phyloP scores from a whole-genome alignment of 2,329 filamentous ascomycete species.

The Pseudopyrenochaeta lycopersici region DNA sequence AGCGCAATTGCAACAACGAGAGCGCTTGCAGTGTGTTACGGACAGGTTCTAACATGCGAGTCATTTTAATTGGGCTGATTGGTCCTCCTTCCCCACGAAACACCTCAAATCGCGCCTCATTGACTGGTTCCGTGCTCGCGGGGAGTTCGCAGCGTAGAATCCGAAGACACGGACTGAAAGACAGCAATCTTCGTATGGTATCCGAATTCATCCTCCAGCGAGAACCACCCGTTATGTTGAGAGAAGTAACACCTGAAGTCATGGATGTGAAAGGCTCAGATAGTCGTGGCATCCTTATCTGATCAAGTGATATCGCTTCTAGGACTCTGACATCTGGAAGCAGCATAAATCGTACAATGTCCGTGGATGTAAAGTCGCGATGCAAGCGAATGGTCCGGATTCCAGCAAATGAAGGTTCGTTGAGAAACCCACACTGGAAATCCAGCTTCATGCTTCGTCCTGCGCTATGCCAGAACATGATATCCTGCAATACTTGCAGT shows the following conservation, averaged over 20 bases:
- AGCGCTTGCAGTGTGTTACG: neutral
- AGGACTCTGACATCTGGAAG: neutral
- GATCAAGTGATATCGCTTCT: neutral
- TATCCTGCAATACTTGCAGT: too few relatives aligned
- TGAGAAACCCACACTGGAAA: neutral
- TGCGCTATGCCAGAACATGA: too few relatives aligned
- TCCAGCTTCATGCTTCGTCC: neutral
- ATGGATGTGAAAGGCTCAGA: neutral
- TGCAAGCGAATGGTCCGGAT: neutral
- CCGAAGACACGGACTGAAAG: too few relatives aligned
- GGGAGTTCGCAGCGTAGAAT: too few relatives aligned
- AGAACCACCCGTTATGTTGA: too few relatives aligned
- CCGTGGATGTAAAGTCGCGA: neutral
- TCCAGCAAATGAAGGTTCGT: neutral
- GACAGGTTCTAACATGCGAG: neutral
- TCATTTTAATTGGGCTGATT: neutral
- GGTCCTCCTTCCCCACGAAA: neutral
- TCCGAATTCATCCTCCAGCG: too few relatives aligned
- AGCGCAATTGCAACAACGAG: neutral
- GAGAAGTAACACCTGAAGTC: neutral
- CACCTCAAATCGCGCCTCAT: neutral
- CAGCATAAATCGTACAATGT: neutral
- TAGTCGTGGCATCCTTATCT: neutral
- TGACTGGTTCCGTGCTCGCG: too few relatives aligned
- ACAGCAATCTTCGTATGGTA: too few relatives aligned